Percentiles rank a stretch among this genome's conserved stretches.
phyloP scores from a whole-genome alignment of 2,329 filamentous ascomycete genomes.

The Fusarium sp. region DNA sequence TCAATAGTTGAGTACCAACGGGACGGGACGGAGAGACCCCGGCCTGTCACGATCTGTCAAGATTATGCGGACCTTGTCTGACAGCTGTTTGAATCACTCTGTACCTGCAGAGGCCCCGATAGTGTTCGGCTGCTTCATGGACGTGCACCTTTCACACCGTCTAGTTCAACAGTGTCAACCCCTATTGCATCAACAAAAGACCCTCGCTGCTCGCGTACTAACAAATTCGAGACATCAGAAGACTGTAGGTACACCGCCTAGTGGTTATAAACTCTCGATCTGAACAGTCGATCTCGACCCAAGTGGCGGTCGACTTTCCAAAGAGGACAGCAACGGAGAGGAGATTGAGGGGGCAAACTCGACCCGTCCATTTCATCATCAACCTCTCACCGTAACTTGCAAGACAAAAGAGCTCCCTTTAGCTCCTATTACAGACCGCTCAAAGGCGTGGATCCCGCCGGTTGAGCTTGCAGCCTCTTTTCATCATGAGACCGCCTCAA shows the following conservation, averaged over 20 bases:
- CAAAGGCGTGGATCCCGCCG: not conserved
- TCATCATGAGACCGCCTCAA: not conserved
- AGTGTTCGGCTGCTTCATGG: constrained; percentile 3
- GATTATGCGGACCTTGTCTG: constrained; percentile 1
- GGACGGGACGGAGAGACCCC: constrained; percentile 9
- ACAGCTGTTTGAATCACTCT: constrained; percentile 9
- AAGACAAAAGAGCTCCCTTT: not conserved
- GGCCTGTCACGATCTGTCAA: constrained; percentile 19
- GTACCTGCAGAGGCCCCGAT: constrained; percentile 3
- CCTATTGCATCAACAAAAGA: not conserved
- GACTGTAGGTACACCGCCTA: constrained; percentile 7
- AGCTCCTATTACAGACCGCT: constrained; percentile 5
- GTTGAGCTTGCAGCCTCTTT: constrained; percentile 14
- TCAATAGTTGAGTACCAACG: not conserved
- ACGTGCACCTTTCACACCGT: not conserved
- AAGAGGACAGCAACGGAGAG: not conserved
- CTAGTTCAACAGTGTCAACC: constrained; percentile 1
- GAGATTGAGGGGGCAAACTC: not conserved
- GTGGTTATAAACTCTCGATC: constrained; percentile 20
- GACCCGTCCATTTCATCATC: not conserved
- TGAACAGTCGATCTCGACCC: constrained; percentile 9
- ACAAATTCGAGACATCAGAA: constrained; percentile 14
- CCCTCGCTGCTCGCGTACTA: not conserved
- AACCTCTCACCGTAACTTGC: constrained; percentile 18
- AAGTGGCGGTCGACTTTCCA: constrained; percentile 16